Conservation (phyloP, 345 rosid genomes). For the Linum tenue region DNA sequence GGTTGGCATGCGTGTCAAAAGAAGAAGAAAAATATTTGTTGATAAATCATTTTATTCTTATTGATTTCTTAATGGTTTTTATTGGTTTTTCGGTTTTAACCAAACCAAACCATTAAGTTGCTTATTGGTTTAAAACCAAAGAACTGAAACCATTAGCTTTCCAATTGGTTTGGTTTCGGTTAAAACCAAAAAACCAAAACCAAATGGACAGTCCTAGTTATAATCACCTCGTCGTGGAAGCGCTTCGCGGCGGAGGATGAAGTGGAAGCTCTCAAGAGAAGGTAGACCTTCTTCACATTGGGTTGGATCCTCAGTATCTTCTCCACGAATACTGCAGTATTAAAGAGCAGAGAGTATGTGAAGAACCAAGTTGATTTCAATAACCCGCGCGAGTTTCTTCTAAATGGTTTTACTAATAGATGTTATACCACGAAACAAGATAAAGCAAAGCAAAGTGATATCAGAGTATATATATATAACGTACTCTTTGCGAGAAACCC, state of each 20-base stretch:
- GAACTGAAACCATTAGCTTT: too few species aligned
- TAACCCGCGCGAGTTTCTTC: too few species aligned
- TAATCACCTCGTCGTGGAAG: neutral
- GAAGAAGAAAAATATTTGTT: too few species aligned
- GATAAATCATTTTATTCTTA: too few species aligned
- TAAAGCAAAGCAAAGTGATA: neutral
- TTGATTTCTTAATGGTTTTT: too few species aligned
- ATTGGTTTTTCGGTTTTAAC: too few species aligned
- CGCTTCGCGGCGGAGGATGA: neutral
- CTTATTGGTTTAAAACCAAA: too few species aligned
- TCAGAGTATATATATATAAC: neutral
- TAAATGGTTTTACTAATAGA: neutral
- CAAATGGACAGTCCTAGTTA: neutral
- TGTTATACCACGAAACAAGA: neutral
- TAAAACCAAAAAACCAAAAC: too few species aligned
- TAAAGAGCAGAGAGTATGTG: neutral
- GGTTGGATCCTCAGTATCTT: neutral
- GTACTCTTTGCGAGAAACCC: conserved; percentile 40
- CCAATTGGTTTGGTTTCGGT: too few species aligned
- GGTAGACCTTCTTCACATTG: neutral
- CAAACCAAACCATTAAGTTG: too few species aligned
- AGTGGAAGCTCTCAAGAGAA: neutral
- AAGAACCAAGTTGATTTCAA: neutral
- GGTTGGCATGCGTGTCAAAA: too few species aligned
- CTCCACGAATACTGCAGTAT: neutral